Evolutionary conservation across 1,139 yeast genomes (phyloP), one percentile per base, ranked within the genome.

Genomic region (Debaryomyces robertsiae): DNA sequence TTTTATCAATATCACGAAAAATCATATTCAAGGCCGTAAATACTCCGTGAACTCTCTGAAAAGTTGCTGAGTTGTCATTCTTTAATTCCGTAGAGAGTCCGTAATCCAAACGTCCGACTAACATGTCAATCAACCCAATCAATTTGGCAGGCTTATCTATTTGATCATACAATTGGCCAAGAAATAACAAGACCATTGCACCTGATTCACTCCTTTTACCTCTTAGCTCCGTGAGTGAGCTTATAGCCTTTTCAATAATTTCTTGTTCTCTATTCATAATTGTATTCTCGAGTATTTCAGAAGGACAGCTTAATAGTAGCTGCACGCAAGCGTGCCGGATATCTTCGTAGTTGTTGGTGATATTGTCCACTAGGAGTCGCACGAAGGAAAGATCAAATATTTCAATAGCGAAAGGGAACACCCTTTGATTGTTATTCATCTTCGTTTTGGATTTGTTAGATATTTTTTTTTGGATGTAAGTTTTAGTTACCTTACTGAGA

Each of bases 131-230:
- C 16, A 73, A 60, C 2, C 49, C 52, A n/a, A 45, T 15, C 1
- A 51, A 45, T 11, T 44, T 40, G 10, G 55, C 47, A 5, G 55
- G 45, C 3, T 51, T 50, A 10, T 52, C 46, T 39, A 42, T 36
- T 9, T 48, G 45, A 4, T 49, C 44, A 27, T 53, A 53, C n/a
- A 56, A 54, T 36, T 52, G 57, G 51, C 61, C 73, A 36, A 77
- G 46, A 46, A 84, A 73, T 49, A 77, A 79, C 30, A 84, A 63
- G 10, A 83, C 64, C 32, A 82, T 74, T 0, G 96, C 91, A 7
- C 94, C 96, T 18, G 91, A 84, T 47, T 91, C 97, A 38, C 90
- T 84, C 45, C 74, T 79, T 43, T 90, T 76, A 16, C 91, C 94
- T 36, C 81, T 78, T 49, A 79, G 67, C 38, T 80, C 81, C 4